Percentiles rank a stretch among this genome's conserved stretches.
These are phyloP conservation scores for Rhynchospora tenuis DNA, from an alignment of 176 grass and related monocot genomes.

Conservation along the genomic window DNA sequence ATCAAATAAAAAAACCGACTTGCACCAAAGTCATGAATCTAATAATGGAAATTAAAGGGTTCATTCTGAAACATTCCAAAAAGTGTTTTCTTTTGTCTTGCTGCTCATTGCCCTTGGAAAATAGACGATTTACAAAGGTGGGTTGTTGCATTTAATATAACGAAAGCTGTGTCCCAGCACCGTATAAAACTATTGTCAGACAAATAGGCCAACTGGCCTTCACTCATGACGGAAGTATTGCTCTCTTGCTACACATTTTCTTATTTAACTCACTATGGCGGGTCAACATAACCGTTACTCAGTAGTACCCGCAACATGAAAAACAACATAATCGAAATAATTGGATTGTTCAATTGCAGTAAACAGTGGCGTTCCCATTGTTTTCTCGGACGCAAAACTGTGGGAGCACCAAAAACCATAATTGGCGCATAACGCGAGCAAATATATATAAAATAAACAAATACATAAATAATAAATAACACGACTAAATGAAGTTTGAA, in stretches of 20 bases:
- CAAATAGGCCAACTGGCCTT: not conserved
- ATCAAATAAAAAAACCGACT: not conserved
- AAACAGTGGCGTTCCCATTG: not conserved
- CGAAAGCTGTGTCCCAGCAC: not conserved
- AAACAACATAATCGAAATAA: not conserved
- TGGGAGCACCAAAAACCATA: not conserved
- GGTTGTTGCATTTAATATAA: not conserved
- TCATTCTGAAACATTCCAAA: not conserved
- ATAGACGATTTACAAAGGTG: not conserved
- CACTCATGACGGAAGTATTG: not conserved
- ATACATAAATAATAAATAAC: too few species aligned
- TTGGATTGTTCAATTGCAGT: not conserved
- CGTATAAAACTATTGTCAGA: not conserved
- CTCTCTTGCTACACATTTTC: not conserved
- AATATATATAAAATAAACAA: too few species aligned
- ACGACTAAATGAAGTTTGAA: not conserved
- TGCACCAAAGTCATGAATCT: not conserved
- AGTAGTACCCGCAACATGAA: not conserved
- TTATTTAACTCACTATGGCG: not conserved
- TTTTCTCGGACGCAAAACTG: not conserved
- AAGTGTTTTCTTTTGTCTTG: not conserved
- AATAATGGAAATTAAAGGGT: not conserved
- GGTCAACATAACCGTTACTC: not conserved
- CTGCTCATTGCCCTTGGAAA: too few species aligned
- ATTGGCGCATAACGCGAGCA: not conserved